Conservation (phyloP, 345 rosid species). For the Turnera subulata region DNA sequence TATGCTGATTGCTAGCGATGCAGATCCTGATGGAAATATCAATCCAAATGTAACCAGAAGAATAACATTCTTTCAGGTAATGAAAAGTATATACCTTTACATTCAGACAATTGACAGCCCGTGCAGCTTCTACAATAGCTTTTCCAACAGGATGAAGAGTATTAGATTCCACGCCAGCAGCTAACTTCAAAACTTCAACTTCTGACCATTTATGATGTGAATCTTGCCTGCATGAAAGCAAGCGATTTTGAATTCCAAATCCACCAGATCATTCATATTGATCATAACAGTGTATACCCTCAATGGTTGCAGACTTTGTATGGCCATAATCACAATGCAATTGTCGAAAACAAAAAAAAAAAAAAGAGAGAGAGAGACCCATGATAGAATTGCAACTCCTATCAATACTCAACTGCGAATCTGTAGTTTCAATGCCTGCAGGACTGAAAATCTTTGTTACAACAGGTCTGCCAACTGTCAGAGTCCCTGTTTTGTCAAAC, state of each 20-base stretch:
- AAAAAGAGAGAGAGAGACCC: no score
- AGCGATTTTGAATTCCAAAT: constrained; percentile 1
- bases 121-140: constrained; percentile 87
- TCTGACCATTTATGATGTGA: constrained; percentile 43
- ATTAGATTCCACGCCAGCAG: constrained; percentile 90
- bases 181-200: constrained; percentile 69
- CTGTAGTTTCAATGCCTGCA: constrained; percentile 21
- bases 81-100: constrained; percentile 44
- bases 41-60: not conserved
- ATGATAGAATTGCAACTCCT: not conserved
- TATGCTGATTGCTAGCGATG: no score
- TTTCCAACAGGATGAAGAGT: constrained; percentile 93
- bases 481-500: constrained; percentile 93
- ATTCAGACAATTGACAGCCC: constrained; percentile 37
- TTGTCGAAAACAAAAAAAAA: not conserved
- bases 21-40: no score
- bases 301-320: not conserved
- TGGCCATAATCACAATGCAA: not conserved
- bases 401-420: constrained; percentile 50
- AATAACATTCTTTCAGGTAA: not conserved
- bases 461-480: constrained; percentile 85
- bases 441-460: constrained; percentile 65
- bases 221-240: constrained; percentile 45
- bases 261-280: constrained; percentile 4
- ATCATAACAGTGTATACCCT: not conserved